Evolutionary conservation across 768 basidiomycete species (phyloP).

Genomic region (Austroboletus eburneus): DNA sequence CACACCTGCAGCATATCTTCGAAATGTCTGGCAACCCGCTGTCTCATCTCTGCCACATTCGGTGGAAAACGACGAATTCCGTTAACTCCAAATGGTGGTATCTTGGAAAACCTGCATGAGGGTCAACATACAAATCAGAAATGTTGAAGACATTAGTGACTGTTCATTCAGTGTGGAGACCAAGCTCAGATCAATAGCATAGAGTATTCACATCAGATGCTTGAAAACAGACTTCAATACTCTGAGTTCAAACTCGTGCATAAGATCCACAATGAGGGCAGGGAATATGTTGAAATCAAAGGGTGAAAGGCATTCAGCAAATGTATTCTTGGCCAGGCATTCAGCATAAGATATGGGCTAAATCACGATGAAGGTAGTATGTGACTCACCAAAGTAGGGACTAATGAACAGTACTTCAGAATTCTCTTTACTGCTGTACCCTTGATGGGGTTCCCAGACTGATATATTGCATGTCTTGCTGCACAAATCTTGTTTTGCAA

Average conservation of each 20-base stretch:
- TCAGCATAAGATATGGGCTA: no score
- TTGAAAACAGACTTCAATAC: background rate
- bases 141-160: no score
- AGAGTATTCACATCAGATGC: background rate
- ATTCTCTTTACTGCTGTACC: background rate
- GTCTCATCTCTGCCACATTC: background rate
- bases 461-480: background rate
- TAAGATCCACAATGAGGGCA: background rate
- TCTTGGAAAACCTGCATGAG: background rate
- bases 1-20: background rate
- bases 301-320: no score
- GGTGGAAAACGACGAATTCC: background rate
- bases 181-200: background rate
- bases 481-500: background rate
- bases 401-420: background rate
- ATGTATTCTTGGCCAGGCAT: no score
- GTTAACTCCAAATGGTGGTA: background rate
- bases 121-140: background rate
- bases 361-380: background rate
- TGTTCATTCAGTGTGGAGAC: no score
- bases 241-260: background rate
- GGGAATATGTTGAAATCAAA: background rate
- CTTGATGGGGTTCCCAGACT: background rate
- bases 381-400: background rate
- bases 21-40: background rate